Evolutionary conservation across 345 rosid species (phyloP), one percentile per base, ranked within the genome.

Genomic region (Euphorbia peplus): DNA sequence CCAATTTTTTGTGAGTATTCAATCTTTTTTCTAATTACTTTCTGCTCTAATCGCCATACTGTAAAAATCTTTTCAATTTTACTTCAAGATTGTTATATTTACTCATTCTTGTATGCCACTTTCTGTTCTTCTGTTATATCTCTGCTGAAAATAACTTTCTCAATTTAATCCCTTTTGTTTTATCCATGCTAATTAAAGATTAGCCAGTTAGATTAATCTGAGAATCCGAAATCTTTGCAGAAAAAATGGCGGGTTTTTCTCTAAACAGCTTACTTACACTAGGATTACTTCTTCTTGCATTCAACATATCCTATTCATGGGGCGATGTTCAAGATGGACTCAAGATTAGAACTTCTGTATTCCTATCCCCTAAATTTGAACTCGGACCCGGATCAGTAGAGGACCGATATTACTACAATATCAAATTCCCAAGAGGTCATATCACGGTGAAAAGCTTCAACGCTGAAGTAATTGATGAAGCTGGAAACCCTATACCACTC

Each of bases 351-450:
- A 69, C 93, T 44, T 83, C 82, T 26, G 81, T 77, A 63, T 88
- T 91, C 44, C 78, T 86, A 4, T 89, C 98, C 18, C 92, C 98
- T 2, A 73, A 76, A 62, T 88, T 89, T 57, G 90, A 71, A 56
- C 75, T 93, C 57, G 81, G 81, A 68, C 97, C 96, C 28, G 98
- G 98, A 37, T 84, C 98, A 1, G 98, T 91, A 14, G 85, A 66
- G 58, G 69, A 89, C 63, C 73, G 70, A 59, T 66, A 4, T 66
- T 86, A 87, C 60, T 75, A 57, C 60, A 79, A 83, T 64, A 73
- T 93, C 21, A 87, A 87, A 58, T 93, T 93, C 72, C 97, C 98
- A 0, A 86, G 76, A 73, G 98, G 97, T 15, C 97, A 93, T 79
- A 72, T 93, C 48, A 90, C 87, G 29, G 4, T 91, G 73, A 93